Conservation (phyloP, 441 rosid species). For the Brassica balearica region DNA sequence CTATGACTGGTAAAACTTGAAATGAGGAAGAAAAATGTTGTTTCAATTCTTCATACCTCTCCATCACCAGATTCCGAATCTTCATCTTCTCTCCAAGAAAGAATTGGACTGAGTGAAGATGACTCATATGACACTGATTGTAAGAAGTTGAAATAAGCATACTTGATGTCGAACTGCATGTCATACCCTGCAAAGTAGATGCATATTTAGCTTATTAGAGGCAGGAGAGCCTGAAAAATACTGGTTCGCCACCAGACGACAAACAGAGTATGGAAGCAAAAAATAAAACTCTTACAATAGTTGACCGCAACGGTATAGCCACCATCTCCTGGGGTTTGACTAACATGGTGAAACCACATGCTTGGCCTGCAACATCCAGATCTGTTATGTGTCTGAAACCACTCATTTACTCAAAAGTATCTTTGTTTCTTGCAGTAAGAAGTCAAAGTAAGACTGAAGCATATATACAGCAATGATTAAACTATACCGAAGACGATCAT, state of each 20-base stretch:
- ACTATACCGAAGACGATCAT: not conserved
- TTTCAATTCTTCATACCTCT: constrained; percentile 33
- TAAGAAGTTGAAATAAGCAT: constrained; percentile 89
- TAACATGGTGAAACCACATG: constrained; percentile 97
- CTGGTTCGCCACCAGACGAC: not conserved
- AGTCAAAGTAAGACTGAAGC: not conserved
- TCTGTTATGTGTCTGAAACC: constrained; percentile 6
- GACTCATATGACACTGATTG: constrained; percentile 56
- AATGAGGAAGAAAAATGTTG: constrained; percentile 8
- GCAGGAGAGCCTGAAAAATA: not conserved
- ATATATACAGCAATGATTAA: not conserved
- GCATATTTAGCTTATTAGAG: constrained; percentile 18
- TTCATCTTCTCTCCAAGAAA: constrained; percentile 38
- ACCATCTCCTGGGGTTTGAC: constrained; percentile 70
- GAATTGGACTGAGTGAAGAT: constrained; percentile 33
- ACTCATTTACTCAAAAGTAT: not conserved
- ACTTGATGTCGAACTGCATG: constrained; percentile 92
- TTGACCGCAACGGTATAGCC: constrained; percentile 82
- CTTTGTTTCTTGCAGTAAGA: not conserved
- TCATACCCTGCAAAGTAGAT: constrained; percentile 76
- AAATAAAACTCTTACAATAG: constrained; percentile 65
- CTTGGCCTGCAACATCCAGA: constrained; percentile 71
- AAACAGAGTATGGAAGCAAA: not conserved
- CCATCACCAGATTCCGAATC: constrained; percentile 39
- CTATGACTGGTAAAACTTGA: constrained; percentile 11